Percentiles rank a stretch among this genome's conserved stretches.
phyloP scores from a whole-genome alignment of 768 basidiomycete genomes.

The Podaxis sp. region DNA sequence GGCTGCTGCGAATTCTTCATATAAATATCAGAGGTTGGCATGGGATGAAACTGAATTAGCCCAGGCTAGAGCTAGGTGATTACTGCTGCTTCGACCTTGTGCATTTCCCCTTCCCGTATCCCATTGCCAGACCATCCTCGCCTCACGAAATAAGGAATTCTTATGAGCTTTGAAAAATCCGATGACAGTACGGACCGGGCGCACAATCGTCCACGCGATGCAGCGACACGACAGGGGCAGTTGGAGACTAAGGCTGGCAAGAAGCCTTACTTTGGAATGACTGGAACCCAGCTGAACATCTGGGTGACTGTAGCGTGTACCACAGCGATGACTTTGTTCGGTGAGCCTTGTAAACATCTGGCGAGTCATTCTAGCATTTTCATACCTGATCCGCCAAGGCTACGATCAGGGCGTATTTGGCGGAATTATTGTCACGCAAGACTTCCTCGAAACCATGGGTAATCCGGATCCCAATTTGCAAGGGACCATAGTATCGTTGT shows the following conservation, averaged over 20 bases:
- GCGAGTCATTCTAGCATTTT: not conserved
- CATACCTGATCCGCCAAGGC: slow-evolving; percentile 20
- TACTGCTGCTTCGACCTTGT: not conserved
- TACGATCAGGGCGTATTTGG: slow-evolving; percentile 54
- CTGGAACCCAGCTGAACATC: slow-evolving; percentile 37
- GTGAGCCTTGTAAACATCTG: slow-evolving; percentile 19
- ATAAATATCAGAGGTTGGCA: slow-evolving; percentile 5
- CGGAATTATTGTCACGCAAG: slow-evolving; percentile 43
- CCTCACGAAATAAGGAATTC: not conserved
- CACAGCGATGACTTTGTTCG: slow-evolving; percentile 48
- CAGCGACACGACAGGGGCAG: not conserved
- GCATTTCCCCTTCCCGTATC: not conserved
- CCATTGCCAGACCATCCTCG: not conserved
- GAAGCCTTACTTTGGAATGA: slow-evolving; percentile 39
- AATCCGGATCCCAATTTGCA: slow-evolving; percentile 40
- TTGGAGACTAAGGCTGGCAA: not conserved
- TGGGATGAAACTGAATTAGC: slow-evolving; percentile 6
- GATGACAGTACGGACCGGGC: not conserved
- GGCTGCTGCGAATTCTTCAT: slow-evolving; percentile 8
- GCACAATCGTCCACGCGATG: not conserved
- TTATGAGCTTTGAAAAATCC: slow-evolving; percentile 8
- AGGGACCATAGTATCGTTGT: slow-evolving; percentile 46
- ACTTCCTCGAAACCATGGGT: slow-evolving; percentile 43
- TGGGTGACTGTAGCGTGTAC: slow-evolving; percentile 49
- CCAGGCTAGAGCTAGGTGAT: slow-evolving; percentile 5